Conservation (phyloP, 805 yeast genomes). For the Danielia reshetovae region DNA sequence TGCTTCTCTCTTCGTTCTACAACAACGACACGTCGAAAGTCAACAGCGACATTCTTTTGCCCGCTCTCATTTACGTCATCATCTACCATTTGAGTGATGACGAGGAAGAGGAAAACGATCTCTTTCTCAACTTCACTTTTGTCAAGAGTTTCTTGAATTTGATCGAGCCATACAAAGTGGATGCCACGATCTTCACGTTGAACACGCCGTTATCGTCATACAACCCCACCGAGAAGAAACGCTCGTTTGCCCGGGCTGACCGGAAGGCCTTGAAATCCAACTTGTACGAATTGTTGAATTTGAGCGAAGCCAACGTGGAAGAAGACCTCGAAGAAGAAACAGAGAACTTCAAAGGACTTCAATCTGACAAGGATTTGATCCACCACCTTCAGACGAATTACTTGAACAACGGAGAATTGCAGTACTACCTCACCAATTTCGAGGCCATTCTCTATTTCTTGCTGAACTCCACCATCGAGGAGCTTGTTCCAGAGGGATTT, state of each 20-base stretch:
- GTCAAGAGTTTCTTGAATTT: constrained; percentile 33
- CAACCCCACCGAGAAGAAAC: constrained; percentile 13
- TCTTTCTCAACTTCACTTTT: constrained; percentile 34
- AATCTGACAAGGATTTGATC: constrained; percentile 28
- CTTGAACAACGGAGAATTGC: constrained; percentile 36
- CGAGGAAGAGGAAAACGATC: constrained; percentile 16
- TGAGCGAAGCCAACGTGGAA: constrained; percentile 11
- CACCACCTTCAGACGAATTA: constrained; percentile 22
- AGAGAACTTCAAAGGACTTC: constrained; percentile 4
- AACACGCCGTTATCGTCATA: constrained; percentile 10
- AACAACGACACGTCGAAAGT: constrained; percentile 19
- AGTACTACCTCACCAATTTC: constrained; percentile 38
- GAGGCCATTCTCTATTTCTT: constrained; percentile 39
- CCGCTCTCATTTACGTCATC: constrained; percentile 34
- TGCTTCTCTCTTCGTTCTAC: constrained; percentile 13
- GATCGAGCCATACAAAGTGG: constrained; percentile 28
- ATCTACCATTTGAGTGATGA: constrained; percentile 24
- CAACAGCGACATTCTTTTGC: constrained; percentile 39
- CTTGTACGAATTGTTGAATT: constrained; percentile 29
- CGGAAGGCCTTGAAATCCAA: constrained; percentile 14
- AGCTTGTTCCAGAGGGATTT: constrained; percentile 16
- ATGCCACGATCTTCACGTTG: constrained; percentile 9
- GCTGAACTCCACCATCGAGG: constrained; percentile 32
- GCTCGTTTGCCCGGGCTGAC: constrained; percentile 1
- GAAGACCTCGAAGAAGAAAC: constrained; percentile 5